Percentiles rank a stretch among this genome's conserved stretches.
Conservation (phyloP, 75 land plant species). For the Sequoiadendron giganteum region DNA sequence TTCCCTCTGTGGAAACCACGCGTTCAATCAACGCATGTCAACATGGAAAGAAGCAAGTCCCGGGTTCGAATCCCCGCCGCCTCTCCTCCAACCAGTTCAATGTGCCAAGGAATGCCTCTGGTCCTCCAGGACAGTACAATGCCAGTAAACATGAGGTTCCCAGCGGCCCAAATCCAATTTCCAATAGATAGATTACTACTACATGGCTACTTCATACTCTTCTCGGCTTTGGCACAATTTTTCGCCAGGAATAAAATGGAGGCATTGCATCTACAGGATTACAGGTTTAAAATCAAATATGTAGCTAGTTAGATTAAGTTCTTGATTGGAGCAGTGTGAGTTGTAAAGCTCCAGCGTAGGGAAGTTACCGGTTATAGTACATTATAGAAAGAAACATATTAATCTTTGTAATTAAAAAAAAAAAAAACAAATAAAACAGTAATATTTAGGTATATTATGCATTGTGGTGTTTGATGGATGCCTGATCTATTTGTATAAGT, state of each 20-base stretch:
- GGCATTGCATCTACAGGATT: background rate
- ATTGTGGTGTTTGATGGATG: no score
- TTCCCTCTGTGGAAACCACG: background rate
- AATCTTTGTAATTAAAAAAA: background rate
- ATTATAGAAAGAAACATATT: background rate
- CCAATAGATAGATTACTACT: slow-evolving; percentile 18
- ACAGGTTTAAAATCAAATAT: background rate
- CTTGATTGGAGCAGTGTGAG: background rate
- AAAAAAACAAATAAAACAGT: background rate
- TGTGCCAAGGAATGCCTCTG: background rate
- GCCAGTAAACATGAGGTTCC: slow-evolving; percentile 43
- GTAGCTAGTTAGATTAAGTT: background rate
- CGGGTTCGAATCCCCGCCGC: background rate
- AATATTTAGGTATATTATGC: background rate
- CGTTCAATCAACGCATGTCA: slow-evolving; percentile 4
- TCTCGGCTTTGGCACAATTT: background rate
- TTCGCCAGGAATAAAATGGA: background rate
- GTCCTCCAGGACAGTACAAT: slow-evolving; percentile 6
- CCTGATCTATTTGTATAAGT: no score
- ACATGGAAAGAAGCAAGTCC: background rate
- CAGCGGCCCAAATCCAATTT: slow-evolving; percentile 48
- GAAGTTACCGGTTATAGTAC: background rate
- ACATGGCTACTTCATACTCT: background rate
- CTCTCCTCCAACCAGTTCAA: slow-evolving; percentile 2
- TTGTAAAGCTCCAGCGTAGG: background rate